Base-by-base conservation (phyloP, 371 early-diverging fungal species). In the Mycotypha africana region DNA sequence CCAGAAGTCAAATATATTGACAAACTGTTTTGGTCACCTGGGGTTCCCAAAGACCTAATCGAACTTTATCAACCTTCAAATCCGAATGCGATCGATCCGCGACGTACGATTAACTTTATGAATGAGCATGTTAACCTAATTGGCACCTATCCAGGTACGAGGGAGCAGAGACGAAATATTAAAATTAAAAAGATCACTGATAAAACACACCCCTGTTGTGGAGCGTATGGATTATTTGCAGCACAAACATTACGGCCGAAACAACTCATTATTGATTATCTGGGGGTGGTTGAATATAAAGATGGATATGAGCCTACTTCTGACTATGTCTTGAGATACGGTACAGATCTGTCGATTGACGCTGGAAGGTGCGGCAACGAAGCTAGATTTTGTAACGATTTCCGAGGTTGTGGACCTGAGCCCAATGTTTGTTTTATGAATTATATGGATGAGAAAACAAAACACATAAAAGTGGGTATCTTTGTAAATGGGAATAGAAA, bases 371-470 rank as follows among this genome's bases (percentile, higher is more conserved):
- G 53, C 38, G 77, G 77, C 1, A 76, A 76, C 44, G 77, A 76
- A 43, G 74, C 72, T 8, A 45, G 77, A 2, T 76, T 76, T 42
- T 65, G 69, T 45, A 76, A 76, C 22, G 77, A 76, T 41, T 76
- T 69, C 25, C 56, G 77, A 22, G 77, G 77, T 7, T 58, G 74
- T 45, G 70, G 66, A 10, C 55, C 63, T 4, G 66, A 62, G 1
- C 76, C 76, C 16, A 75, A 75, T 44, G 76, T 75, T 1, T 74
- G 75, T 25, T 74, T 74, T 42, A 49, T 66, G 49, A 74, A 70
- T 42, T 74, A 74, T 39, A 53, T 68, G 56, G 71, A 74, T 38
- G 68, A 67, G 37, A 53, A 53, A 6, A 65, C 70, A 37, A 58
- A 71, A 7, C 64, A 62, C 17, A 66, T 74, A 20, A 63, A 64